Conservation (phyloP, 441 rosid genomes). For the Capsella rubella region DNA sequence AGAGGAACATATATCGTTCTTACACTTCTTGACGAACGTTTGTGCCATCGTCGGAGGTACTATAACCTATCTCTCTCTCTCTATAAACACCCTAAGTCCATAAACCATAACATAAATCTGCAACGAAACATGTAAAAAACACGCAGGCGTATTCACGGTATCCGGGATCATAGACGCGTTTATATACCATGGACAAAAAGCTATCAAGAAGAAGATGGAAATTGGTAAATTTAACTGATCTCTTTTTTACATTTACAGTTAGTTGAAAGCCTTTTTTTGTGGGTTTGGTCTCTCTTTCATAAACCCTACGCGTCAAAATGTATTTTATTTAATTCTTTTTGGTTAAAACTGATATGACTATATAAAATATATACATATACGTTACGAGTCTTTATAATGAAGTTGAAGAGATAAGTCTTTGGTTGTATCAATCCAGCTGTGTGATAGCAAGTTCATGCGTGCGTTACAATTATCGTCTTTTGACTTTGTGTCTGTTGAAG, state of each 20-base stretch:
- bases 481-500: constrained; percentile 19
- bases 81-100: neutral
- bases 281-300: constrained; percentile 32
- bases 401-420: neutral
- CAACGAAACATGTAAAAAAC: neutral
- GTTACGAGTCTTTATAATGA: constrained; percentile 14
- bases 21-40: constrained; percentile 90
- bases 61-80: neutral
- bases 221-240: constrained; percentile 86
- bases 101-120: neutral
- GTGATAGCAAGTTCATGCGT: neutral
- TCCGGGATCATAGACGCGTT: constrained; percentile 95
- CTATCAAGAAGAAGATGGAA: constrained; percentile 96
- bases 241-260: constrained; percentile 31
- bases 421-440: constrained; percentile 9
- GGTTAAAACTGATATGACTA: constrained; percentile 1
- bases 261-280: constrained; percentile 8
- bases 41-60: constrained; percentile 97
- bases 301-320: constrained; percentile 4
- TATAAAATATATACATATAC: neutral
- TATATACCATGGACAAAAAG: constrained; percentile 91
- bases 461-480: neutral
- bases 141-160: constrained; percentile 86
- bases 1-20: constrained; percentile 80
- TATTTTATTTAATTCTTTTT: constrained; percentile 26